phyloP scores from a whole-genome alignment of 371 early-diverging fungal genomes.

The Furculomyces boomerangus region DNA sequence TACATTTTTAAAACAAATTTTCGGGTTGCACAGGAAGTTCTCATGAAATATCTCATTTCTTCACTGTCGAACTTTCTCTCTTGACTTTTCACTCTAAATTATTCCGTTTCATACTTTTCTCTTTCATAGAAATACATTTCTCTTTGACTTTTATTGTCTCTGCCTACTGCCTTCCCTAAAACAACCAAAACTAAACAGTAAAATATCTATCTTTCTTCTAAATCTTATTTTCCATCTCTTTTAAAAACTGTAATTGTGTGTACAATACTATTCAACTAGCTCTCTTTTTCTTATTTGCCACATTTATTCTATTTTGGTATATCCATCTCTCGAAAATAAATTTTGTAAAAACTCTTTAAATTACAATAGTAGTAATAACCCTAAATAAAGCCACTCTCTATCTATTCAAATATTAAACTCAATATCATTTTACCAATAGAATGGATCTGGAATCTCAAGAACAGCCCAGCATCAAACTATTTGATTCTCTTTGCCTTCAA shows the following conservation, averaged over 20 bases:
- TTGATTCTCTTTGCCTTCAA: constrained; percentile 21
- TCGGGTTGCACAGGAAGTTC: neutral
- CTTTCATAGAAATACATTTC: too few species aligned
- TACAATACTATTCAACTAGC: neutral
- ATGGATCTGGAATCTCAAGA: neutral
- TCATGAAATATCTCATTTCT: neutral
- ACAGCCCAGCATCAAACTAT: constrained; percentile 22
- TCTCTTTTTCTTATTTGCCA: neutral
- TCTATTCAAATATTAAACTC: neutral
- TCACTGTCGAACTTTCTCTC: neutral
- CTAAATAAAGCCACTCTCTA: neutral
- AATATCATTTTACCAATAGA: neutral
- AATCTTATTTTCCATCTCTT: too few species aligned
- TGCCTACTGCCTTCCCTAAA: neutral
- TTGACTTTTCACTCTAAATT: neutral
- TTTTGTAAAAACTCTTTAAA: neutral
- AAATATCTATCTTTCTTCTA: too few species aligned
- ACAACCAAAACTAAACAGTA: too few species aligned
- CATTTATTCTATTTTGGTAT: neutral
- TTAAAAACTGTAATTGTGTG: too few species aligned
- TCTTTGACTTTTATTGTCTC: neutral
- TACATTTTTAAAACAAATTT: neutral
- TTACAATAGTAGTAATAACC: neutral
- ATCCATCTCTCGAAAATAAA: neutral
- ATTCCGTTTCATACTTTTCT: neutral